These are phyloP conservation scores for Daldinia concentrica DNA, from an alignment of 495 filamentous ascomycete species.

Conservation along the genomic window DNA sequence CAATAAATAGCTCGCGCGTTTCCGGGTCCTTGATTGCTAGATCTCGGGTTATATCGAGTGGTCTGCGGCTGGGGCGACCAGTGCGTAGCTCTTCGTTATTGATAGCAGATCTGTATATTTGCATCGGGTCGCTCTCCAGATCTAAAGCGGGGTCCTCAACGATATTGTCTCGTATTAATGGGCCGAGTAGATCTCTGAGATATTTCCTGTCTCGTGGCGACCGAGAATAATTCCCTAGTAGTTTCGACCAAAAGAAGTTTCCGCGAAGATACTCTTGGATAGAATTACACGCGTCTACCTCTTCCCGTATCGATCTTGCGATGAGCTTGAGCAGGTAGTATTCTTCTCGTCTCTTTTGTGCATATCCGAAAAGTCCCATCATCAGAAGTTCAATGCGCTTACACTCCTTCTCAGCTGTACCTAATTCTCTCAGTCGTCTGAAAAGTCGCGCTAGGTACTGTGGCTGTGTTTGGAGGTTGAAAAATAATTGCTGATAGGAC, in stretches of 20 bases:
- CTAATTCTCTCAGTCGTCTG: constrained; percentile 81
- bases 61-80: constrained; percentile 79
- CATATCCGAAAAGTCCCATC: constrained; percentile 97
- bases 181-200: constrained; percentile 82
- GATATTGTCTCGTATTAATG: constrained; percentile 85
- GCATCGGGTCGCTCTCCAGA: constrained; percentile 95
- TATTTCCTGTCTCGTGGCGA: constrained; percentile 94
- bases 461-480: constrained; percentile 95
- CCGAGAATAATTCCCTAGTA: constrained; percentile 87
- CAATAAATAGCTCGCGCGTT: constrained; percentile 89
- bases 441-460: constrained; percentile 93
- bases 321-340: constrained; percentile 96
- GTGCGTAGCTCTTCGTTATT: constrained; percentile 97
- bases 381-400: constrained; percentile 91
- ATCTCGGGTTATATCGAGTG: constrained; percentile 84
- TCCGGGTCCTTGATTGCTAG: constrained; percentile 93
- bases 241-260: constrained; percentile 91
- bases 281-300: constrained; percentile 76
- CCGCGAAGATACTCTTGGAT: constrained; percentile 88
- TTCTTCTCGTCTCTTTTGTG: constrained; percentile 94
- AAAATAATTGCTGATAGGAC: constrained; percentile 97
- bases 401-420: constrained; percentile 88
- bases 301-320: constrained; percentile 81
- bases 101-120: constrained; percentile 93
- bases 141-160: constrained; percentile 91